Conservation (phyloP, 208 protist genomes). For the Leishmania martiniquensis region DNA sequence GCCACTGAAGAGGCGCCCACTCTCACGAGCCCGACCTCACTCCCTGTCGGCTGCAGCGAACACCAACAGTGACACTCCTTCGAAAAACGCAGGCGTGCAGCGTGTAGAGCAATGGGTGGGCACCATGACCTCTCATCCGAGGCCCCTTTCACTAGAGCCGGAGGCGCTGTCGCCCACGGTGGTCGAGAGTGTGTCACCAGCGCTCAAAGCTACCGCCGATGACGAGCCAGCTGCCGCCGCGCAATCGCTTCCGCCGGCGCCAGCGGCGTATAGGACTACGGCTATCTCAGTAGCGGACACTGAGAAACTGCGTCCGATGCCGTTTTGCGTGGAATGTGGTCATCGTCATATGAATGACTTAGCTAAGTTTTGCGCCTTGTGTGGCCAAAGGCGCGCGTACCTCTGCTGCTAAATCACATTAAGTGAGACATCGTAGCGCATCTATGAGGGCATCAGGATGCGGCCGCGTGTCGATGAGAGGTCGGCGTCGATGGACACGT, state of each 20-base stretch:
- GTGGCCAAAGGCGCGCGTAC: constrained; percentile 64
- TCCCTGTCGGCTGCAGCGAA: background rate
- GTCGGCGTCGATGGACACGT: background rate
- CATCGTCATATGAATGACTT: constrained; percentile 63
- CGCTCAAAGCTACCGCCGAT: background rate
- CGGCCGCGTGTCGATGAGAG: background rate
- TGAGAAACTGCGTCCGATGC: constrained; percentile 9
- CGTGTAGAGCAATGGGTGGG: background rate
- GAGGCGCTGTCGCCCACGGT: background rate
- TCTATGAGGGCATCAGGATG: background rate
- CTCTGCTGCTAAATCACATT: constrained; percentile 18
- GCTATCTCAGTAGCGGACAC: background rate
- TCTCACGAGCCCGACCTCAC: background rate
- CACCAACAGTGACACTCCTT: background rate
- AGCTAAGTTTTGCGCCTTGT: constrained; percentile 87
- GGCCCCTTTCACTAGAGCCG: background rate
- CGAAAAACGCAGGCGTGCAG: background rate
- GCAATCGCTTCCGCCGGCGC: no score
- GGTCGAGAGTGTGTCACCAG: background rate
- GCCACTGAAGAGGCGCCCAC: background rate
- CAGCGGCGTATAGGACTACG: background rate
- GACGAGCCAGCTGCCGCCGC: background rate
- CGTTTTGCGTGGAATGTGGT: constrained; percentile 66
- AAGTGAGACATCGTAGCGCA: background rate
- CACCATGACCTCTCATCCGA: background rate